Evolutionary conservation across 163 green algal genomes (phyloP), one percentile per base, ranked within the genome.

Genomic region (Chlorella variabilis): DNA sequence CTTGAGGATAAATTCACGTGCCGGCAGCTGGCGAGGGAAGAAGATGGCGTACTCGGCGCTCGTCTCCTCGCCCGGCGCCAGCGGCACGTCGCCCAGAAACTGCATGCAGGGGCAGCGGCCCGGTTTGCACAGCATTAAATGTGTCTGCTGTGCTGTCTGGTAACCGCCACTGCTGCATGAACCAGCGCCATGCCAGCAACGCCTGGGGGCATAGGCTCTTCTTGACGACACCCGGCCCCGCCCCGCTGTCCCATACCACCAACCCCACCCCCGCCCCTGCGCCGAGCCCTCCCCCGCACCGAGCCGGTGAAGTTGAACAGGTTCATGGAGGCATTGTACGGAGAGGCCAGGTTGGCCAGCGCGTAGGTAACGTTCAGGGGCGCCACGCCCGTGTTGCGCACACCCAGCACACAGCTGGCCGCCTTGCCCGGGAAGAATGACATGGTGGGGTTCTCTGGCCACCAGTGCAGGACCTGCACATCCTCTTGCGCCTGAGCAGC

Each of bases 291-390:
- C 15, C 11, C 11, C 11, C 79, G n/a, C 58, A 80, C 83, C 83
- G 59, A 39, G 25, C 31, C 54, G 31, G 81, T 85, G 56, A 89
- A 89, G 74, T 89, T 89, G 61, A 70, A 86, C 17, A 89, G 18
- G 63, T 38, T 83, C 21, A 73, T 66, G 61, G 48, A 67, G 59
- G 85, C 61, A 29, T 89, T 78, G 65, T 81, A 79, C 20, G 75
- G 75, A 54, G 77, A 77, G 71, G 77, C 77, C 23, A 89, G 81
- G 39, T 65, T 38, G 63, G 61, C 85, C 8, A 39, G 1, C 9
- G 77, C 81, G 34, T 71, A 80, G 15, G 61, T 80, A 38, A 89
- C 36, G 45, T 87, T 87, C 23, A 85, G 4, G 11, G 27, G 17
- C 2, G 23, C 65, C 23, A 27, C 27, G 11, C 77, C 80, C 11